These are phyloP conservation scores for Claviceps sorghi DNA, from an alignment of 2,329 filamentous ascomycete species.

Conservation along the genomic window DNA sequence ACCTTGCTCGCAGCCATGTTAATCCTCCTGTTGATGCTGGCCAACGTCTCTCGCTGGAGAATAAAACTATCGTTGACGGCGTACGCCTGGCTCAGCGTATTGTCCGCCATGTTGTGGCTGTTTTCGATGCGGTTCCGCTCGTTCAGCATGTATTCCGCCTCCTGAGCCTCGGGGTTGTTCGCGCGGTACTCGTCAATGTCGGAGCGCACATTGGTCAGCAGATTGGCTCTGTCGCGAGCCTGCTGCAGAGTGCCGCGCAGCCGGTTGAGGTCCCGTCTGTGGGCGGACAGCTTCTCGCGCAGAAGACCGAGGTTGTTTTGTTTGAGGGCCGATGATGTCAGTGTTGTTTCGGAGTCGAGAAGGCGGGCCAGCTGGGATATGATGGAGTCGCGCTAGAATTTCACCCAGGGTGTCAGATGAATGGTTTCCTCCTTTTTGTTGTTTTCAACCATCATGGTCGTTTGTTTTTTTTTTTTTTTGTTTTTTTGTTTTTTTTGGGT, in stretches of 20 bases:
- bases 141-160: slow-evolving; percentile 94
- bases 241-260: slow-evolving; percentile 60
- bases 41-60: slow-evolving; percentile 72
- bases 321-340: slow-evolving; percentile 85
- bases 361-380: slow-evolving; percentile 73
- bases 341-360: slow-evolving; percentile 78
- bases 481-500: no score
- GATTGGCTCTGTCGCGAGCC: slow-evolving; percentile 73
- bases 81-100: slow-evolving; percentile 87
- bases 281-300: slow-evolving; percentile 75
- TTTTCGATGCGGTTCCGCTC: slow-evolving; percentile 77
- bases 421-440: neutral
- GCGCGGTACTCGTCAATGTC: slow-evolving; percentile 85
- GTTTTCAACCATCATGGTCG: neutral
- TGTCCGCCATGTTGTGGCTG: slow-evolving; percentile 78
- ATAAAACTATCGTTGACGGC: slow-evolving; percentile 87
- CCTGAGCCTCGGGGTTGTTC: slow-evolving; percentile 64
- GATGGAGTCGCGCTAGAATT: slow-evolving; percentile 57
- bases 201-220: slow-evolving; percentile 76
- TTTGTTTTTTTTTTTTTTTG: no score
- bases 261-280: slow-evolving; percentile 67
- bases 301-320: slow-evolving; percentile 90
- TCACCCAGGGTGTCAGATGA: neutral
- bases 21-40: slow-evolving; percentile 81
- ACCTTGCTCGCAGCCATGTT: slow-evolving; percentile 79